Conservation (phyloP, 2,329 filamentous ascomycete genomes). For the Aspergillus sp. region DNA sequence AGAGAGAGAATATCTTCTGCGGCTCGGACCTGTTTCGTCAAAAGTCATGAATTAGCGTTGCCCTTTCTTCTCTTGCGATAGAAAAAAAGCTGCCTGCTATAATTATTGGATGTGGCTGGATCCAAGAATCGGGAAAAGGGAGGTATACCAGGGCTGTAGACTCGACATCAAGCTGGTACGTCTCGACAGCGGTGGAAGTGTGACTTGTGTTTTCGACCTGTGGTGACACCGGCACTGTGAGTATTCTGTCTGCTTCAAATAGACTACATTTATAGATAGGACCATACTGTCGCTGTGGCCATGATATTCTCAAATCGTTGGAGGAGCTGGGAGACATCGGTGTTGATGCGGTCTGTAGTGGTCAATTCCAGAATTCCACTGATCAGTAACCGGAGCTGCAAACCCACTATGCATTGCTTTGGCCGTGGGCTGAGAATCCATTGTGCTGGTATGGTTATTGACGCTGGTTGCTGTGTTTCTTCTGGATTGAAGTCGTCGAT, state of each 20-base stretch:
- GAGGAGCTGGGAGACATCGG: conserved; percentile 39
- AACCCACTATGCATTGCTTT: conserved; percentile 23
- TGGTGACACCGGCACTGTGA: not conserved
- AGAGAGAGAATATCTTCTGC: conserved; percentile 55
- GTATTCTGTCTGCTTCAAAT: not conserved
- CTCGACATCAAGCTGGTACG: conserved; percentile 52
- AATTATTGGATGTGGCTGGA: no score
- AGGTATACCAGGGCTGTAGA: conserved; percentile 48
- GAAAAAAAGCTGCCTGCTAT: no score
- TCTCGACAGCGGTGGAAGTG: conserved; percentile 48
- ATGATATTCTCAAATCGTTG: conserved; percentile 51
- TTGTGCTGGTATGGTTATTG: conserved; percentile 7
- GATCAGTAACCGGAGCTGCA: not conserved
- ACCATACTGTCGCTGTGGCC: conserved; percentile 42
- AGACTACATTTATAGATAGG: not conserved
- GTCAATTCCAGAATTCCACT: not conserved
- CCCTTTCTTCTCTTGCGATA: not conserved
- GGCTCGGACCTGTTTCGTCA: conserved; percentile 44
- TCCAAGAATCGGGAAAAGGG: no score
- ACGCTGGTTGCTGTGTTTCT: not conserved
- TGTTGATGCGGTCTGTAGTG: conserved; percentile 37
- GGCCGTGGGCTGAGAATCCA: conserved; percentile 26
- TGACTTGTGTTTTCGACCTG: conserved; percentile 46
- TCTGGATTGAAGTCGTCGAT: not conserved
- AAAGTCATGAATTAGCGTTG: no score